Percentiles rank a stretch among this genome's conserved stretches.
phyloP scores from a whole-genome alignment of 163 green algal genomes.

The Scenedesmus sp. region DNA sequence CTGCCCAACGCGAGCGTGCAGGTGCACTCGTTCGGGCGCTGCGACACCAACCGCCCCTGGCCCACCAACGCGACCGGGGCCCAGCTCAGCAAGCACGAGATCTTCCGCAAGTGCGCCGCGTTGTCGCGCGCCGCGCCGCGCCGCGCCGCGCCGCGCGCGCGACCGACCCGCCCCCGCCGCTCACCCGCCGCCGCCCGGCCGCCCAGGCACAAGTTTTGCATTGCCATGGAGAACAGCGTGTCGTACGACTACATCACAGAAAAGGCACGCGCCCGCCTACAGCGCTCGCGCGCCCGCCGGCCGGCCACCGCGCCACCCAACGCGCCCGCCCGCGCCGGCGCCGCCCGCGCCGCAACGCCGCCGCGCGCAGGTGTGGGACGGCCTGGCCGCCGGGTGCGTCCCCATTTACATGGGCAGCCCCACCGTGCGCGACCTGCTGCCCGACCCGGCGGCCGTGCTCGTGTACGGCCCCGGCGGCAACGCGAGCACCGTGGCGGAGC shows the following conservation, averaged over 20 bases:
- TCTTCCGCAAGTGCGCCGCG: slow-evolving; percentile 13
- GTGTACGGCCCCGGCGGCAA: slow-evolving; percentile 16
- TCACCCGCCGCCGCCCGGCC: too few species aligned
- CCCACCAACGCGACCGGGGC: not conserved
- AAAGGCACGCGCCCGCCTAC: too few species aligned
- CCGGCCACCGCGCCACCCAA: too few species aligned
- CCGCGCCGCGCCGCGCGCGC: too few species aligned
- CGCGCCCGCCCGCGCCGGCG: too few species aligned
- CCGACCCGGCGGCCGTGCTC: slow-evolving; percentile 2
- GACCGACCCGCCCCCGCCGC: too few species aligned
- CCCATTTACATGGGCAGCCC: slow-evolving; percentile 35
- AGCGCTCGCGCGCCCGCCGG: too few species aligned
- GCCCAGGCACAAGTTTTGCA: slow-evolving; percentile 1
- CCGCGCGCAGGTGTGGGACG: slow-evolving; percentile 22
- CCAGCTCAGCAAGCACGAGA: not conserved
- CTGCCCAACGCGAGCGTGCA: not conserved
- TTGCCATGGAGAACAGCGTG: slow-evolving; percentile 6
- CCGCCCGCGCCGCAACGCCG: too few species aligned
- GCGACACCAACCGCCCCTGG: not conserved
- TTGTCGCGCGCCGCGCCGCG: too few species aligned
- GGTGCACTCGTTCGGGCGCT: slow-evolving; percentile 7
- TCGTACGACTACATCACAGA: slow-evolving; percentile 21
- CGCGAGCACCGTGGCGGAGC: not conserved
- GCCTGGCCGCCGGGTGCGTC: slow-evolving; percentile 13
- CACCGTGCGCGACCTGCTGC: slow-evolving; percentile 7